Conservation (phyloP, 208 protist species). For the Crithidia acanthocephali region DNA sequence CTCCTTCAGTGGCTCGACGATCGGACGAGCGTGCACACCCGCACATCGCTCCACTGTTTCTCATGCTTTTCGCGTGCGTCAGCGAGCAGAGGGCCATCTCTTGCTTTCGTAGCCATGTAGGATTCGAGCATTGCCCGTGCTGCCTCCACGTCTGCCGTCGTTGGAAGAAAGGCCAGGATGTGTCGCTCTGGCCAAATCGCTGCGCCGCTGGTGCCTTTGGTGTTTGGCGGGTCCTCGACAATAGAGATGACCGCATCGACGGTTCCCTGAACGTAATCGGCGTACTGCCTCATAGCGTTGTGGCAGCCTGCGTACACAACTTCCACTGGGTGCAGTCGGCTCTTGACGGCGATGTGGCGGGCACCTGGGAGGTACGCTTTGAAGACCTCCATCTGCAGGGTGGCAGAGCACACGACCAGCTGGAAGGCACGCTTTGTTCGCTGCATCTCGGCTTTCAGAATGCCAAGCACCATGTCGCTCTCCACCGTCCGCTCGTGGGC, state of each 20-base stretch:
- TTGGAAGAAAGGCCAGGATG: constrained; percentile 66
- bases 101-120: not conserved
- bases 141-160: constrained; percentile 49
- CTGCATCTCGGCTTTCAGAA: constrained; percentile 94
- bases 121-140: constrained; percentile 11
- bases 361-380: constrained; percentile 93
- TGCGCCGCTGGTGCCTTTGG: not conserved
- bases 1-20: too few species aligned
- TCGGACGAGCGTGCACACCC: constrained; percentile 7
- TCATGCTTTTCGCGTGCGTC: not conserved
- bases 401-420: constrained; percentile 95
- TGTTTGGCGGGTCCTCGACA: constrained; percentile 34
- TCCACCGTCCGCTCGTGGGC: constrained; percentile 98
- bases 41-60: not conserved
- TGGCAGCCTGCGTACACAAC: constrained; percentile 46
- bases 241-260: constrained; percentile 44
- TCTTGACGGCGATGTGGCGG: constrained; percentile 93
- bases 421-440: constrained; percentile 70
- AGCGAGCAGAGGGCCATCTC: not conserved
- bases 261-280: constrained; percentile 78
- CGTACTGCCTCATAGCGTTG: constrained; percentile 33
- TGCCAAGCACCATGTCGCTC: constrained; percentile 97
- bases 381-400: constrained; percentile 94
- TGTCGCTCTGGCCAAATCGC: constrained; percentile 12
- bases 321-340: constrained; percentile 83